Evolutionary conservation across 2,329 filamentous ascomycete genomes (phyloP).

Genomic region (Verticillium isaacii): DNA sequence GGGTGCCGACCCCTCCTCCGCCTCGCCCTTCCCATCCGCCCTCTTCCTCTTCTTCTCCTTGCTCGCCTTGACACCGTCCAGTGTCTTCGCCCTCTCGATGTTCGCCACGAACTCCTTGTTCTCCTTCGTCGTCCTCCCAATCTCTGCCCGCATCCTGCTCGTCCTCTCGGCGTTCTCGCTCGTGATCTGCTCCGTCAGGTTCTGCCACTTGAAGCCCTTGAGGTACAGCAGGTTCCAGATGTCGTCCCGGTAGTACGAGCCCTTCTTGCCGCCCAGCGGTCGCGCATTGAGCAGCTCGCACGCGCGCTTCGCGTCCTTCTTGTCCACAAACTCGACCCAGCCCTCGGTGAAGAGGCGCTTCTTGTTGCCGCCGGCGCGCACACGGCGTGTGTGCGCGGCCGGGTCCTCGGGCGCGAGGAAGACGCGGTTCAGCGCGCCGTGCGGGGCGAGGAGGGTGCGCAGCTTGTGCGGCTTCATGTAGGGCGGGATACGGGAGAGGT

Average conservation of each 20-base stretch:
- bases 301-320: slow-evolving; percentile 71
- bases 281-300: slow-evolving; percentile 73
- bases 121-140: slow-evolving; percentile 69
- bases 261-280: slow-evolving; percentile 79
- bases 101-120: slow-evolving; percentile 79
- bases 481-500: slow-evolving; percentile 77
- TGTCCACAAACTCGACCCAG: slow-evolving; percentile 78
- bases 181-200: slow-evolving; percentile 71
- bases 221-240: slow-evolving; percentile 82
- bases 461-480: slow-evolving; percentile 85
- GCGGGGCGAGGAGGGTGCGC: slow-evolving; percentile 67
- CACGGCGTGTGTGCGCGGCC: slow-evolving; percentile 58
- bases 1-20: slow-evolving; percentile 14
- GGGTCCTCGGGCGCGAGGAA: slow-evolving; percentile 76
- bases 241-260: slow-evolving; percentile 78
- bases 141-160: slow-evolving; percentile 72
- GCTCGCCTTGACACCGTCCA: slow-evolving; percentile 67
- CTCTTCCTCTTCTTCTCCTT: slow-evolving; percentile 39
- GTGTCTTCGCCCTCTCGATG: slow-evolving; percentile 74
- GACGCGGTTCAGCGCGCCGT: slow-evolving; percentile 71
- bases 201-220: slow-evolving; percentile 77
- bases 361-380: slow-evolving; percentile 74
- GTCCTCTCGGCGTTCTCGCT: slow-evolving; percentile 76
- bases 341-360: slow-evolving; percentile 78
- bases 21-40: slow-evolving; percentile 19